Percentiles rank a stretch among this genome's conserved stretches.
phyloP scores from a whole-genome alignment of 1,284 basidiomycete species.

The Thelephora terrestris region DNA sequence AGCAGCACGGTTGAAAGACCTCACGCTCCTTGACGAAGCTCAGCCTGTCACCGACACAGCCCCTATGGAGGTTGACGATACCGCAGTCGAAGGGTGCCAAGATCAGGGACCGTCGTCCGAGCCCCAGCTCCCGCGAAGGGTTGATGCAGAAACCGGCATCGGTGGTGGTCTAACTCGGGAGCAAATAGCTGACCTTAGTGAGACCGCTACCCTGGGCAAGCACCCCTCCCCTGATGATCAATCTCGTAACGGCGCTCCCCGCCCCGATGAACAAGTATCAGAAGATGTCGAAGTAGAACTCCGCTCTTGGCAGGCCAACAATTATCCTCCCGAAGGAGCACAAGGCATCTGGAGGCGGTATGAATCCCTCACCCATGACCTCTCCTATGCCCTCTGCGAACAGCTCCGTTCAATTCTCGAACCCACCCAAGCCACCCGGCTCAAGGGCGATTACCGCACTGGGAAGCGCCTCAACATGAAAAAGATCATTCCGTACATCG shows the following conservation, averaged over 20 bases:
- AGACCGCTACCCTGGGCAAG: neutral
- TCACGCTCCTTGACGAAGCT: constrained; percentile 65
- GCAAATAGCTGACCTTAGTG: neutral
- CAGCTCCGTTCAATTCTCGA: constrained; percentile 95
- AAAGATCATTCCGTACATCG: constrained; percentile 97
- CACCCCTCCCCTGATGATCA: neutral
- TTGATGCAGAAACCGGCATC: neutral
- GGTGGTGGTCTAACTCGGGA: neutral
- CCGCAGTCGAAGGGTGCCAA: constrained; percentile 11
- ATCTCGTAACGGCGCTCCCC: neutral
- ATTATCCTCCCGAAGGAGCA: constrained; percentile 47
- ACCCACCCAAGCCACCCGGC: constrained; percentile 87
- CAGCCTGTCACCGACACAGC: constrained; percentile 23
- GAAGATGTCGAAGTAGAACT: constrained; percentile 49
- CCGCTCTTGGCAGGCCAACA: constrained; percentile 50
- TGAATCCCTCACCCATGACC: constrained; percentile 81
- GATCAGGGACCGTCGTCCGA: neutral
- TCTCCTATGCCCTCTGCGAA: constrained; percentile 89
- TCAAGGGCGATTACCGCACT: constrained; percentile 96
- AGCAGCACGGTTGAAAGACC: constrained; percentile 71
- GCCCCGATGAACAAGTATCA: constrained; percentile 15
- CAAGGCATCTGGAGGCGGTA: constrained; percentile 88
- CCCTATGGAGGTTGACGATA: constrained; percentile 39
- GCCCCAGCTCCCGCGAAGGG: neutral
- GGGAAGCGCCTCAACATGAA: constrained; percentile 99